A percentile compares a stretch with the other conserved stretches of the same genome.
These are phyloP conservation scores for Saitozyma sp. DNA, from an alignment of 768 basidiomycete species.

Conservation along the genomic window DNA sequence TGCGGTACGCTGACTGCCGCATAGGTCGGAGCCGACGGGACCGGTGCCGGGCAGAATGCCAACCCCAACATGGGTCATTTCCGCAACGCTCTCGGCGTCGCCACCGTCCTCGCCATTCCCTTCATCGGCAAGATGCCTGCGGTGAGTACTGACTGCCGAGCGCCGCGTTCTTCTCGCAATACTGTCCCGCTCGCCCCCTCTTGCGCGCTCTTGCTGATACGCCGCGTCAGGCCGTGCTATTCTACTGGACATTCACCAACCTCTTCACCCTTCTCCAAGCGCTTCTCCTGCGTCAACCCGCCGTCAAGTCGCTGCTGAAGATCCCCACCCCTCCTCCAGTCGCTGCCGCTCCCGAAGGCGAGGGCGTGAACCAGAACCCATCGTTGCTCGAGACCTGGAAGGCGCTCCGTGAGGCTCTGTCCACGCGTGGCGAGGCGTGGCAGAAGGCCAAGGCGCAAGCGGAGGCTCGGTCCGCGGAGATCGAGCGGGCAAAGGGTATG, in stretches of 20 bases:
- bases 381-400: conserved; percentile 25
- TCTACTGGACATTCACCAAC: conserved; percentile 64
- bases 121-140: conserved; percentile 65
- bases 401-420: conserved; percentile 11
- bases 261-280: conserved; percentile 60
- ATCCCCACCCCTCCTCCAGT: conserved; percentile 30
- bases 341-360: conserved; percentile 19
- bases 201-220: not conserved
- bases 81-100: conserved; percentile 66
- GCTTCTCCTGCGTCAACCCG: conserved; percentile 54
- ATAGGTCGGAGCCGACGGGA: conserved; percentile 62
- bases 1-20: conserved; percentile 19
- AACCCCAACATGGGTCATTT: conserved; percentile 61
- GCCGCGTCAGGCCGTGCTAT: conserved; percentile 58
- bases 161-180: not conserved
- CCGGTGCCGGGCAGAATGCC: conserved; percentile 47
- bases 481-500: conserved; percentile 7
- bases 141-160: conserved; percentile 56
- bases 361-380: conserved; percentile 13
- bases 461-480: conserved; percentile 8
- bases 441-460: conserved; percentile 9
- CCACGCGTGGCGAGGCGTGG: conserved; percentile 1
- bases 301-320: conserved; percentile 24
- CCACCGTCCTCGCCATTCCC: conserved; percentile 60
- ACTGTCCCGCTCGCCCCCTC: not conserved